Conservation (phyloP, 495 filamentous ascomycete species). For the Tuber aestivum region DNA sequence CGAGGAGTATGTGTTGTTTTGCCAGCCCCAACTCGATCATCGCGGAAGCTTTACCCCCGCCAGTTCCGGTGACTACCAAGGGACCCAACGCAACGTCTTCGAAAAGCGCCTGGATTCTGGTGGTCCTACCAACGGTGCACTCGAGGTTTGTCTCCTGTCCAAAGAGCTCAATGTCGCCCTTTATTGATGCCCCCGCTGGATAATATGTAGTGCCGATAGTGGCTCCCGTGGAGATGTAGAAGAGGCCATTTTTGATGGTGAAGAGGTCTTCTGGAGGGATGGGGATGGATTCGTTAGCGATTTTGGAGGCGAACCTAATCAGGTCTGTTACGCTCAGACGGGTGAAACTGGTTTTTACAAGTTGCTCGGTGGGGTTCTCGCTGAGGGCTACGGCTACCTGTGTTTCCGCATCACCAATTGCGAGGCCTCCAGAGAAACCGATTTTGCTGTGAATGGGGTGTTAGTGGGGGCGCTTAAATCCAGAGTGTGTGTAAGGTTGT, state of each 20-base stretch:
- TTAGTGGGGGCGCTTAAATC: background rate
- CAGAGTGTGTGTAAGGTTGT: background rate
- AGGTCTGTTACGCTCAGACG: slow-evolving; percentile 26
- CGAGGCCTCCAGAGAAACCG: slow-evolving; percentile 26
- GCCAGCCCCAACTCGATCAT: slow-evolving; percentile 23
- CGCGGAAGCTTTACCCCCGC: slow-evolving; percentile 11
- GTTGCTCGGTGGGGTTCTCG: slow-evolving; percentile 28
- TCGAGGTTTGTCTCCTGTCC: slow-evolving; percentile 20
- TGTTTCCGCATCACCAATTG: slow-evolving; percentile 22
- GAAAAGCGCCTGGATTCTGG: slow-evolving; percentile 20
- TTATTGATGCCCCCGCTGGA: slow-evolving; percentile 22
- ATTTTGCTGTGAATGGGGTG: slow-evolving; percentile 11
- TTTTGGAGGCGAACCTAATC: slow-evolving; percentile 19
- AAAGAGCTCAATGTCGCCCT: slow-evolving; percentile 23
- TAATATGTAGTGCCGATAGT: slow-evolving; percentile 34
- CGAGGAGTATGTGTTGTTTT: slow-evolving; percentile 31
- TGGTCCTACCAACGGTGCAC: slow-evolving; percentile 24
- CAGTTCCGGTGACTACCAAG: slow-evolving; percentile 16
- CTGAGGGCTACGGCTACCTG: slow-evolving; percentile 26
- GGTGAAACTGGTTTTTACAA: slow-evolving; percentile 21
- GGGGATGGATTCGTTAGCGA: slow-evolving; percentile 21
- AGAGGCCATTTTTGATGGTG: slow-evolving; percentile 13
- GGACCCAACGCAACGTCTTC: slow-evolving; percentile 25
- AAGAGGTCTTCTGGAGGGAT: slow-evolving; percentile 23
- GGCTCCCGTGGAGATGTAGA: slow-evolving; percentile 29